These are phyloP conservation scores for Tinospora cordifolia DNA, from an alignment of 164 flowering plant genomes.

Conservation along the genomic window DNA sequence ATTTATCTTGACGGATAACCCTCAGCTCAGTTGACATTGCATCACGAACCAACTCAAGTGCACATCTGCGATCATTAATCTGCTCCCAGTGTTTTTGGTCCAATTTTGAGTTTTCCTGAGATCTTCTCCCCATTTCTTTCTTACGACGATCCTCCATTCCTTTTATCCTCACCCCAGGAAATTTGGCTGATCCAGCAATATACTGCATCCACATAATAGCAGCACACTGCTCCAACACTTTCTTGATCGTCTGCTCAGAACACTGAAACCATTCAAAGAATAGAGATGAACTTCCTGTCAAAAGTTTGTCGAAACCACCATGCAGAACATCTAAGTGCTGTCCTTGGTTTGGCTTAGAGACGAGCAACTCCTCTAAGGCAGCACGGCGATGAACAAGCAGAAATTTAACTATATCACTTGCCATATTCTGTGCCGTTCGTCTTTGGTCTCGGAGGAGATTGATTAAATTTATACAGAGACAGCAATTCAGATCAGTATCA, in stretches of 20 bases:
- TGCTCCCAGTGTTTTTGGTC: conserved; percentile 80
- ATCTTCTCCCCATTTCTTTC: conserved; percentile 73
- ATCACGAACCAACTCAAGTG: conserved; percentile 86
- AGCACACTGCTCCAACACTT: conserved; percentile 87
- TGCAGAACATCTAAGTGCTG: conserved; percentile 74
- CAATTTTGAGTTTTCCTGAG: conserved; percentile 53
- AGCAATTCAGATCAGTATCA: conserved; percentile 85
- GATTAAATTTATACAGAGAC: conserved; percentile 80
- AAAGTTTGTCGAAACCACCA: conserved; percentile 86
- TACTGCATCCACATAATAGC: conserved; percentile 94
- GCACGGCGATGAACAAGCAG: conserved; percentile 84
- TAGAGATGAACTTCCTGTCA: conserved; percentile 54
- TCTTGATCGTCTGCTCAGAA: conserved; percentile 62
- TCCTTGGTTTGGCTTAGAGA: conserved; percentile 83
- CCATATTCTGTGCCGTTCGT: conserved; percentile 51
- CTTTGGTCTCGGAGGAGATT: conserved; percentile 73
- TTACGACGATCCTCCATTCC: conserved; percentile 90
- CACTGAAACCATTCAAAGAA: conserved; percentile 79
- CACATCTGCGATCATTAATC: conserved; percentile 82
- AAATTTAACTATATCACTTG: conserved; percentile 71
- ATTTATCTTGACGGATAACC: conserved; percentile 93
- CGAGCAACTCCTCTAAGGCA: conserved; percentile 83
- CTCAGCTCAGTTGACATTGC: conserved; percentile 90
- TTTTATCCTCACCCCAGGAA: conserved; percentile 89
- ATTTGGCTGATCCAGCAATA: conserved; percentile 82